Percentiles rank a stretch among this genome's conserved stretches.
phyloP scores from a whole-genome alignment of 495 filamentous ascomycete genomes.

The Trichocladium uniseriatum region DNA sequence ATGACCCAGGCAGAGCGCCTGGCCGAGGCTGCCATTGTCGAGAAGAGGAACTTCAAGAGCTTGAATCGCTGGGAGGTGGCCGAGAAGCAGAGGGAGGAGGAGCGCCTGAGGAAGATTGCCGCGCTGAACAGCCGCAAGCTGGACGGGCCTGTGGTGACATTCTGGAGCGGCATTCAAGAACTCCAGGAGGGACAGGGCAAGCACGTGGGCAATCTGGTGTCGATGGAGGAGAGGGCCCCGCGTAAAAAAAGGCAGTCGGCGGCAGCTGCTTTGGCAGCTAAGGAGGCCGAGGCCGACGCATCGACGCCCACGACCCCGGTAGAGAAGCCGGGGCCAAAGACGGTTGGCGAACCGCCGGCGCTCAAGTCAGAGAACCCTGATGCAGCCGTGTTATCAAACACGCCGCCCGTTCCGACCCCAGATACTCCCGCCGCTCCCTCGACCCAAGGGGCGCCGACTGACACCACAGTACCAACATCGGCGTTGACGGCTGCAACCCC shows the following conservation, averaged over 20 bases:
- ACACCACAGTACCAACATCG: neutral
- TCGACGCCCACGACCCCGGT: slow-evolving; percentile 11
- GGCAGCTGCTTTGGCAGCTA: slow-evolving; percentile 18
- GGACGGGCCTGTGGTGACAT: slow-evolving; percentile 82
- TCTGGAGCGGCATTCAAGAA: slow-evolving; percentile 81
- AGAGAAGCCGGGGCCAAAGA: slow-evolving; percentile 14
- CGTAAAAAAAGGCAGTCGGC: slow-evolving; percentile 39
- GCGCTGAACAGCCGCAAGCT: slow-evolving; percentile 77
- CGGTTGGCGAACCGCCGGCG: slow-evolving; percentile 2
- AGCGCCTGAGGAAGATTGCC: slow-evolving; percentile 68
- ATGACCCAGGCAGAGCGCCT: slow-evolving; percentile 89
- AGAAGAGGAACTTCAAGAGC: slow-evolving; percentile 80
- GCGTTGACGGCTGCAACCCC: too few relatives aligned
- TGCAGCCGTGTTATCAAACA: neutral
- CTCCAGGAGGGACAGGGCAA: slow-evolving; percentile 68
- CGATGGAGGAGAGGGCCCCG: slow-evolving; percentile 45
- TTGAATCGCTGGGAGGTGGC: slow-evolving; percentile 89
- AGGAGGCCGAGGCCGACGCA: slow-evolving; percentile 24
- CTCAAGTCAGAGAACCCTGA: slow-evolving; percentile 18
- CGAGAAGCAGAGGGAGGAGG: slow-evolving; percentile 77
- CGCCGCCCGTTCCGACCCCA: neutral
- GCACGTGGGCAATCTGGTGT: slow-evolving; percentile 59
- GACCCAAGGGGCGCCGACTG: neutral
- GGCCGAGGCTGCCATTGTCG: slow-evolving; percentile 70
- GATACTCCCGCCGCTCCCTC: neutral